Conservation (phyloP, 2,329 filamentous ascomycete genomes). For the Parastagonospora avenae region DNA sequence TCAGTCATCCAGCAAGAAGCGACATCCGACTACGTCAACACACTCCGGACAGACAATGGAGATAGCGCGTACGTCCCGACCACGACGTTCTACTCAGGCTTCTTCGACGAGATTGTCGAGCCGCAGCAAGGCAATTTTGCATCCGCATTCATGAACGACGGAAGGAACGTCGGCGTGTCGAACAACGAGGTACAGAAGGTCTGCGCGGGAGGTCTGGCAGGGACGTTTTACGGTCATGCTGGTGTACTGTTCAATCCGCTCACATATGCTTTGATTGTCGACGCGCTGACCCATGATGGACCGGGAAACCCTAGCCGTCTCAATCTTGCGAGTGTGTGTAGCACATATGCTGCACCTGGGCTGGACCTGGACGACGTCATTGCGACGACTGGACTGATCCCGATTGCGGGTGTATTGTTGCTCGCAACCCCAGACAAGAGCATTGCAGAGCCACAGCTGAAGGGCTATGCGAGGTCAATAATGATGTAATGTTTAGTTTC, state of each 20-base stretch:
- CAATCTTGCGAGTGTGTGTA: constrained; percentile 49
- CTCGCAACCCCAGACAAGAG: constrained; percentile 36
- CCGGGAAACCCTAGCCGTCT: constrained; percentile 50
- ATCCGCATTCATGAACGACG: constrained; percentile 54
- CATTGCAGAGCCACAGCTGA: constrained; percentile 49
- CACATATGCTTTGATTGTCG: constrained; percentile 51
- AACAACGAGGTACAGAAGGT: constrained; percentile 57
- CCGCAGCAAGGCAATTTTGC: constrained; percentile 55
- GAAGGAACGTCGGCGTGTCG: constrained; percentile 53
- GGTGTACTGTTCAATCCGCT: constrained; percentile 58
- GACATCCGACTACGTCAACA: constrained; percentile 50
- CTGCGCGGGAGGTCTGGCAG: constrained; percentile 50
- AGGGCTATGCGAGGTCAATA: constrained; percentile 41
- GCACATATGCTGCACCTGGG: constrained; percentile 43
- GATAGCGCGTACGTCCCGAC: constrained; percentile 62
- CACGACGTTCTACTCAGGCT: constrained; percentile 57
- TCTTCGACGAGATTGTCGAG: constrained; percentile 59
- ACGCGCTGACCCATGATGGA: constrained; percentile 57
- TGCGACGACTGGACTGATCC: constrained; percentile 51
- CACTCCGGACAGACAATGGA: constrained; percentile 52
- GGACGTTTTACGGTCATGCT: constrained; percentile 57
- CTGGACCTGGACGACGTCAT: constrained; percentile 53
- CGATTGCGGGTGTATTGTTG: constrained; percentile 46
- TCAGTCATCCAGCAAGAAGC: constrained; percentile 56
- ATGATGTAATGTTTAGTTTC: not conserved